Percentiles rank a stretch among this genome's conserved stretches.
These are phyloP conservation scores for Silene uniflora DNA, from an alignment of 148 eudicot species.

Conservation along the genomic window DNA sequence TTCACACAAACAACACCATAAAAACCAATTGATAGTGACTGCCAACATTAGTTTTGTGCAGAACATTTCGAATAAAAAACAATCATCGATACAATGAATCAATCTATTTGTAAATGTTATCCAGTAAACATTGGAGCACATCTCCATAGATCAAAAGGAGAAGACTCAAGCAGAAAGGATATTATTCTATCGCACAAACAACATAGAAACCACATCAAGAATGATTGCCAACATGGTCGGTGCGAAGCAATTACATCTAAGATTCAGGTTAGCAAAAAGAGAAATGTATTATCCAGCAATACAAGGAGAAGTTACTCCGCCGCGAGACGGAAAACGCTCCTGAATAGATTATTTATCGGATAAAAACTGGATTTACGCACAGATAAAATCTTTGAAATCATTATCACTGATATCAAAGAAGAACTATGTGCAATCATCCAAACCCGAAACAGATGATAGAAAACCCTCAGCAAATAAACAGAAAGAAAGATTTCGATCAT, in stretches of 20 bases:
- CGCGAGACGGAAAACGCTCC: not conserved
- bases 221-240: constrained; percentile 20
- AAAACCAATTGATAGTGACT: too few species aligned
- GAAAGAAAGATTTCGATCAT: not conserved
- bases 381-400: constrained; percentile 46
- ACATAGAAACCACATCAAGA: constrained; percentile 20
- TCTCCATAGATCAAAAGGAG: not conserved
- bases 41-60: too few species aligned
- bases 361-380: constrained; percentile 33
- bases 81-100: too few species aligned
- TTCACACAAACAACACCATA: not conserved
- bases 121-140: constrained; percentile 14
- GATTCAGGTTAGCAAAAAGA: not conserved
- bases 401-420: constrained; percentile 27
- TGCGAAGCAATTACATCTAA: constrained; percentile 1
- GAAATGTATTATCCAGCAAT: constrained; percentile 20
- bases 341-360: not conserved
- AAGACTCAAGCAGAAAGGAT: constrained; percentile 19
- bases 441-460: too few species aligned
- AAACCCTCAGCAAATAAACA: not conserved
- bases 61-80: too few species aligned
- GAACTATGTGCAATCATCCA: constrained; percentile 34
- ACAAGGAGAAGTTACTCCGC: constrained; percentile 5
- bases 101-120: not conserved
- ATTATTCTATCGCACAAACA: constrained; percentile 5